Conservation (phyloP, 257 asterid species). For the Agastache rugosa region DNA sequence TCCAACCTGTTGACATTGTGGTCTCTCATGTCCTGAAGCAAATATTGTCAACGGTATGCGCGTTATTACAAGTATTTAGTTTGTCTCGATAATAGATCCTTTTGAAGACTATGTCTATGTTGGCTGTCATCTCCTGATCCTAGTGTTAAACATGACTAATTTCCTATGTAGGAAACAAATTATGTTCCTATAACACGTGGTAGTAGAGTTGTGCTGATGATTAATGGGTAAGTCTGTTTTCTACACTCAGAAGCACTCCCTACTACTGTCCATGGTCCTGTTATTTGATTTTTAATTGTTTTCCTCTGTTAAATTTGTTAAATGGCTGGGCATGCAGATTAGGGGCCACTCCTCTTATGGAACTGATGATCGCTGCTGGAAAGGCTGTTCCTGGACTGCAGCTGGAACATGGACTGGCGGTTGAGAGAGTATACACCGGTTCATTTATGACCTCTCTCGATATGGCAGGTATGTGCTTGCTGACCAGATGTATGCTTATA, state of each 20-base stretch:
- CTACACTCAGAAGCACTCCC: slow-evolving; percentile 9
- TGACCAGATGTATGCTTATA: slow-evolving; percentile 18
- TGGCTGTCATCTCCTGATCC: slow-evolving; percentile 20
- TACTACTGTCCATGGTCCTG: not conserved
- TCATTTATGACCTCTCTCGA: slow-evolving; percentile 98
- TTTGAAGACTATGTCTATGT: not conserved
- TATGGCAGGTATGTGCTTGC: slow-evolving; percentile 77
- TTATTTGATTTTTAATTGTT: slow-evolving; percentile 4
- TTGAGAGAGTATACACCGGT: slow-evolving; percentile 96
- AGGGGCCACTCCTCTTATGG: slow-evolving; percentile 95
- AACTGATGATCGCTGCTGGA: slow-evolving; percentile 97
- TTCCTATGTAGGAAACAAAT: slow-evolving; percentile 79
- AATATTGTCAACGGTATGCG: slow-evolving; percentile 79
- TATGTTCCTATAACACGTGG: slow-evolving; percentile 93
- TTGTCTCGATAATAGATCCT: not conserved
- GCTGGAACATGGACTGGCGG: slow-evolving; percentile 96
- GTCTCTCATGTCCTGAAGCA: slow-evolving; percentile 90
- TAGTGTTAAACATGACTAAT: slow-evolving; percentile 26
- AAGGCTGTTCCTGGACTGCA: slow-evolving; percentile 88
- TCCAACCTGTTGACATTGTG: slow-evolving; percentile 84
- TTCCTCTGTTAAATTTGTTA: slow-evolving; percentile 2
- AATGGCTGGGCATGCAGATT: slow-evolving; percentile 57
- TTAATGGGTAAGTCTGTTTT: slow-evolving; percentile 74
- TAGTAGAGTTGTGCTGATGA: slow-evolving; percentile 85
- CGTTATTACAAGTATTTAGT: not conserved